Percentiles rank a stretch among this genome's conserved stretches.
Evolutionary conservation across 805 yeast genomes (phyloP).

Genomic region (Cephaloascus fragrans): DNA sequence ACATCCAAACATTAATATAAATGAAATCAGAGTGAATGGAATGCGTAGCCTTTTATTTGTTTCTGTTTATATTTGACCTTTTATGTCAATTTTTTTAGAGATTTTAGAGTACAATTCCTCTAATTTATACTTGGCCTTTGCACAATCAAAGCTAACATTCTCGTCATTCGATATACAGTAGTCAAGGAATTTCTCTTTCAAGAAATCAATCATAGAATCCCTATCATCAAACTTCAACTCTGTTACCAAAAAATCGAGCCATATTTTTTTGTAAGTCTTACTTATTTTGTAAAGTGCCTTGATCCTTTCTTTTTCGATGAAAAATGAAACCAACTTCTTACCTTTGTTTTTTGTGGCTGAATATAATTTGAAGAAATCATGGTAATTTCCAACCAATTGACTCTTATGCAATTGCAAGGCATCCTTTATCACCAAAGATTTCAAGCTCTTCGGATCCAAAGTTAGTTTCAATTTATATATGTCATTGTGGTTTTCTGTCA

Average conservation of each 20-base stretch:
- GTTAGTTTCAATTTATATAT: constrained; percentile 29
- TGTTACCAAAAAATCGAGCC: constrained; percentile 21
- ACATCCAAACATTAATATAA: not conserved
- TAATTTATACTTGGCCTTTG: constrained; percentile 22
- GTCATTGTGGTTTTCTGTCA: constrained; percentile 59
- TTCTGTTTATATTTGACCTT: constrained; percentile 71
- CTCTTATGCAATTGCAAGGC: constrained; percentile 26
- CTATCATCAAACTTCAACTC: constrained; percentile 30
- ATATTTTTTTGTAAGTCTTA: constrained; percentile 42
- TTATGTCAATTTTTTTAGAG: constrained; percentile 67
- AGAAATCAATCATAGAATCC: constrained; percentile 30
- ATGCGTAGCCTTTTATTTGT: too few relatives aligned
- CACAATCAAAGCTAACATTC: constrained; percentile 19
- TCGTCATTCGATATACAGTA: constrained; percentile 11
- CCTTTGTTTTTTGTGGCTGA: constrained; percentile 29
- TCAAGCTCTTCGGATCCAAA: constrained; percentile 9
- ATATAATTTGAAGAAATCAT: constrained; percentile 36
- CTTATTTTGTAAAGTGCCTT: constrained; percentile 46
- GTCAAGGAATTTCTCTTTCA: constrained; percentile 26
- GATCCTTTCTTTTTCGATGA: constrained; percentile 50
- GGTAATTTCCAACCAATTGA: constrained; percentile 36
- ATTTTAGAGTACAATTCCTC: constrained; percentile 23
- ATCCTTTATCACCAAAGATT: constrained; percentile 6
- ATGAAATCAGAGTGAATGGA: too few relatives aligned
- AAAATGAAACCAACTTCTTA: constrained; percentile 32